Conservation (phyloP, 2,329 filamentous ascomycete species). For the Fusarium gaditjirri region DNA sequence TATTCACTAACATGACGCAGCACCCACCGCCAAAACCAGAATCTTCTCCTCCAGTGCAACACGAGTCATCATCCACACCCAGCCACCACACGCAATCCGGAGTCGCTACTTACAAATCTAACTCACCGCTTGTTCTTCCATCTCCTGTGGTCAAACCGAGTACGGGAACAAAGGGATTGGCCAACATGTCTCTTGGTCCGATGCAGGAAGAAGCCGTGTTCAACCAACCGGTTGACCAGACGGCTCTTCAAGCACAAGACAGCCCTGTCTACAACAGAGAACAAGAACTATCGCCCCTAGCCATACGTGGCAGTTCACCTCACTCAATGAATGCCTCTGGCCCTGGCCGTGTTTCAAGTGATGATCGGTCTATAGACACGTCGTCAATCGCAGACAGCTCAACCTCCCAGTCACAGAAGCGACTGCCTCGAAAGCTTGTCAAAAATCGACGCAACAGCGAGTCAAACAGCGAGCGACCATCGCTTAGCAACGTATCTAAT, state of each 20-base stretch:
- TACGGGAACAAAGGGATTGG: background rate
- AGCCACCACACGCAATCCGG: conserved; percentile 16
- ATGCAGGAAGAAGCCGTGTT: conserved; percentile 49
- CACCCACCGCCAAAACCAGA: conserved; percentile 23
- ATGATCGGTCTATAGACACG: conserved; percentile 47
- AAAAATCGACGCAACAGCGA: conserved; percentile 55
- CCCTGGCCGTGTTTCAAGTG: conserved; percentile 49
- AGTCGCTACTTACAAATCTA: conserved; percentile 13
- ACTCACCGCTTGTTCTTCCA: conserved; percentile 13
- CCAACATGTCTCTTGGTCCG: conserved; percentile 39
- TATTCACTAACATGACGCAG: conserved; percentile 24
- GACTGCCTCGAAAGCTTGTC: conserved; percentile 55
- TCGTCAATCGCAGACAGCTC: conserved; percentile 41
- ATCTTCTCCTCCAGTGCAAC: conserved; percentile 6
- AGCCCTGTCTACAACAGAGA: conserved; percentile 42
- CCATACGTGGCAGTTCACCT: conserved; percentile 39
- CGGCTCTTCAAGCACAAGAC: conserved; percentile 40
- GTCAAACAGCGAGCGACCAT: conserved; percentile 45
- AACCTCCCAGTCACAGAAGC: conserved; percentile 45
- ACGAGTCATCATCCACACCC: background rate
- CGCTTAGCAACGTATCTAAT: conserved; percentile 10
- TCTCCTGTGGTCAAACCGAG: conserved; percentile 10
- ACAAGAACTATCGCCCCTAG: conserved; percentile 29
- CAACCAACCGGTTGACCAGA: conserved; percentile 47
- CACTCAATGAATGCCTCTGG: conserved; percentile 34